Base-by-base conservation (phyloP, 2,329 filamentous ascomycete genomes). In the Trichoderma pleuroti region DNA sequence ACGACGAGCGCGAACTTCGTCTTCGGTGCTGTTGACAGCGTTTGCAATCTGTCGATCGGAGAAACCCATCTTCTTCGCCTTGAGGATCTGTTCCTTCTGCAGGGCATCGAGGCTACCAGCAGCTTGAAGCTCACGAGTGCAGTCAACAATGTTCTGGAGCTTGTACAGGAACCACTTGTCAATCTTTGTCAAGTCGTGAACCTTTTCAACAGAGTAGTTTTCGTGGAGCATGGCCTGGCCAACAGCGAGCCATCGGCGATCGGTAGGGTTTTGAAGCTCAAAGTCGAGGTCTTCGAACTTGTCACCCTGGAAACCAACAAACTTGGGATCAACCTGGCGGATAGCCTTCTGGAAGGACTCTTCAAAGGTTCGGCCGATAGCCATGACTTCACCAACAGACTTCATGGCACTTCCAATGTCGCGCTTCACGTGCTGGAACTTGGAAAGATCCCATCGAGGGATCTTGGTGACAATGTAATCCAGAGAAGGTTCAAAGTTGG, bases 141-240 rank as follows among this genome's bases (percentile, higher is more conserved):
- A 94, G 82, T 98, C 89, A 66, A 97, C 96, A 77, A 99, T 93
- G 85, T 98, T 98, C 84, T 97, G 91, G 65, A 99, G 90, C 88
- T 99, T 98, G 90, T 98, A 90, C 76, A 99, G 84, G 87, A 99
- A 99, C 96, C 96, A 98, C 84, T 97, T 97, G 85, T 98, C 96
- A 77, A 99, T 99, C 87, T 97, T 98, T 84, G 92, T 97, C 76
- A 99, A 85, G 8, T 98, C 93, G 80, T 98, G 94, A 18, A 99
- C 87, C 81, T 88, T 90, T 74, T 99, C 95, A 60, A 98, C 94
- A 2, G 93, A 90, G 86, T 99, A 99, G 82, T 92, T 92, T 84
- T 98, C 94, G 85, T 98, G 94, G 75, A 97, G 90, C 93, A 99
- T 97, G 74, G 96, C 96, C 84, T 98, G 94, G 59, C 96, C 95